Conservation (phyloP, 768 basidiomycete species). For the Chalciporus sphaerocephalus region DNA sequence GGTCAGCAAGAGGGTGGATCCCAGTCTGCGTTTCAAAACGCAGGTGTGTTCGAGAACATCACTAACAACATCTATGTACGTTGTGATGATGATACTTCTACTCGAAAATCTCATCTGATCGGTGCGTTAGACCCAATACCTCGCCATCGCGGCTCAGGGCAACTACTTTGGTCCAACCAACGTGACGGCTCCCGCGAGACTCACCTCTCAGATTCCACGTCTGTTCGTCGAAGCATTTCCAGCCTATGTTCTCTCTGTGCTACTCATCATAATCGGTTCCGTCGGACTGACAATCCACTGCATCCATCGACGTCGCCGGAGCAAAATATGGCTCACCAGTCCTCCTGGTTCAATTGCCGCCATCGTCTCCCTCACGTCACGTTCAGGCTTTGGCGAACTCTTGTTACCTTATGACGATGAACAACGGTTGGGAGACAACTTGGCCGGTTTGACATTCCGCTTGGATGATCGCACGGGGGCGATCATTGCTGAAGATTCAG, state of each 20-base stretch:
- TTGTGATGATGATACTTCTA: conserved; percentile 5
- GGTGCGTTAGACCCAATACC: conserved; percentile 48
- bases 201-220: conserved; percentile 43
- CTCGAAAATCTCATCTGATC: neutral
- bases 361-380: conserved; percentile 51
- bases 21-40: conserved; percentile 43
- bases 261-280: conserved; percentile 47
- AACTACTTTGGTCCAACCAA: conserved; percentile 53
- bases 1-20: conserved; percentile 37
- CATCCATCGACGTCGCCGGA: conserved; percentile 43
- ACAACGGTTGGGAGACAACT: conserved; percentile 40
- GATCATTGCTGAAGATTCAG: conserved; percentile 58
- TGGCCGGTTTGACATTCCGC: conserved; percentile 49
- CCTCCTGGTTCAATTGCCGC: conserved; percentile 60
- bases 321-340: conserved; percentile 46
- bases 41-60: conserved; percentile 49
- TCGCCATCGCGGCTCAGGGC: conserved; percentile 53
- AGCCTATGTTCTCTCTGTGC: conserved; percentile 44
- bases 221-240: conserved; percentile 55
- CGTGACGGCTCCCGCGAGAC: conserved; percentile 33
- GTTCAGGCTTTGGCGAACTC: conserved; percentile 59
- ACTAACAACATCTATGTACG: conserved; percentile 39
- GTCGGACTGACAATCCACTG: conserved; percentile 45
- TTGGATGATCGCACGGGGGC: conserved; percentile 59
- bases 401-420: conserved; percentile 57